A percentile compares a stretch with the other conserved stretches of the same genome.
Evolutionary conservation across 495 filamentous ascomycete genomes (phyloP).

Genomic region (Durotheca rogersii): DNA sequence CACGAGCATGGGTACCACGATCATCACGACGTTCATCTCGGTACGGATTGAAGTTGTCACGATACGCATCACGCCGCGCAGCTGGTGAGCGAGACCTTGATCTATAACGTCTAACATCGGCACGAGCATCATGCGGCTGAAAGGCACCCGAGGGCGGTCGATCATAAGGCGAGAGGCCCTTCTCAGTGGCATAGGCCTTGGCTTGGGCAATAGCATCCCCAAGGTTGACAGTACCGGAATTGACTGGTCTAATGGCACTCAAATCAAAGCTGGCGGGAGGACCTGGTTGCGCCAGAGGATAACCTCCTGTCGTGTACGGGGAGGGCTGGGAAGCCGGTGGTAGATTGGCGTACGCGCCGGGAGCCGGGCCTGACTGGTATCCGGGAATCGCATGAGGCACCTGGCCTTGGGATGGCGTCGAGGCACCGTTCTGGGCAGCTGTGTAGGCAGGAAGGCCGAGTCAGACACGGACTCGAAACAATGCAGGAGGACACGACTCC

Average conservation of each 20-base stretch:
- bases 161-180: constrained; percentile 60
- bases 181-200: constrained; percentile 68
- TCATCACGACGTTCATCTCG: constrained; percentile 73
- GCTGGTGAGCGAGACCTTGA: constrained; percentile 72
- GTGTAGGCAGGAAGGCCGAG: constrained; percentile 40
- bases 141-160: constrained; percentile 44
- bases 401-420: constrained; percentile 34
- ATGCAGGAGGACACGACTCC: no score
- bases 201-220: constrained; percentile 73
- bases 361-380: constrained; percentile 43
- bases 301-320: constrained; percentile 45
- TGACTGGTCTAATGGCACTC: constrained; percentile 69
- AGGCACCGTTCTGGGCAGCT: constrained; percentile 30
- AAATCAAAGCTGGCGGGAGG: constrained; percentile 71
- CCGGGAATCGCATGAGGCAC: constrained; percentile 41
- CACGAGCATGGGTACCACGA: constrained; percentile 52
- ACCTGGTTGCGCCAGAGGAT: constrained; percentile 64
- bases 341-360: constrained; percentile 26
- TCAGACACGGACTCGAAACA: no score
- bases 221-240: constrained; percentile 70
- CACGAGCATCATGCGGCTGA: constrained; percentile 40
- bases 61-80: constrained; percentile 63
- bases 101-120: constrained; percentile 52
- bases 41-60: constrained; percentile 73
- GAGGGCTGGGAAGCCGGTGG: constrained; percentile 41